A percentile compares a stretch with the other conserved stretches of the same genome.
These are phyloP conservation scores for Crassisporium funariophilum DNA, from an alignment of 768 basidiomycete species.

Conservation along the genomic window DNA sequence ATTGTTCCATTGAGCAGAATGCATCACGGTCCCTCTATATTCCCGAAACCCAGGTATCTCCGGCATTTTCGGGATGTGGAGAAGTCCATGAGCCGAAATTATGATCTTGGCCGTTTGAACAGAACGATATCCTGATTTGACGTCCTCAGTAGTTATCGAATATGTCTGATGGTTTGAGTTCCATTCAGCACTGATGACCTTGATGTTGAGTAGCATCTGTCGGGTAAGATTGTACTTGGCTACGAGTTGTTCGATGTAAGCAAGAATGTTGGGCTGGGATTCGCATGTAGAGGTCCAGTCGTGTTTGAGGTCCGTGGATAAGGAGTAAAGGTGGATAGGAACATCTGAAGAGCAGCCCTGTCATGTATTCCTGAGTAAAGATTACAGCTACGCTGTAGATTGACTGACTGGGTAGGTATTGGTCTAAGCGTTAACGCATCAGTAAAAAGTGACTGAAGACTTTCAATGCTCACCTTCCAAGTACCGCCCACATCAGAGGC, in stretches of 20 bases:
- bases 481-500: conserved; percentile 47
- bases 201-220: conserved; percentile 43
- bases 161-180: conserved; percentile 35
- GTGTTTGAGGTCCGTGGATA: conserved; percentile 45
- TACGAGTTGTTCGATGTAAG: conserved; percentile 41
- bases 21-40: conserved; percentile 52
- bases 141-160: conserved; percentile 35
- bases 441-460: background rate
- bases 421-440: conserved; percentile 21
- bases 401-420: conserved; percentile 34
- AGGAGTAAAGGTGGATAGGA: conserved; percentile 41
- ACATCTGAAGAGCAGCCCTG: conserved; percentile 48
- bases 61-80: conserved; percentile 44
- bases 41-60: conserved; percentile 33
- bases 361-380: too few relatives aligned
- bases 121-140: conserved; percentile 27
- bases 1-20: conserved; percentile 51
- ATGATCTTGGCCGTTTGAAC: conserved; percentile 43
- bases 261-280: conserved; percentile 40
- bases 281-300: conserved; percentile 46
- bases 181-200: conserved; percentile 51
- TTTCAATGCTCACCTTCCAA: conserved; percentile 53
- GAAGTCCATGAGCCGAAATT: conserved; percentile 48
- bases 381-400: background rate
- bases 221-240: conserved; percentile 42